Conservation (phyloP, 2,329 filamentous ascomycete species). For the Trichothecium sympodiale region DNA sequence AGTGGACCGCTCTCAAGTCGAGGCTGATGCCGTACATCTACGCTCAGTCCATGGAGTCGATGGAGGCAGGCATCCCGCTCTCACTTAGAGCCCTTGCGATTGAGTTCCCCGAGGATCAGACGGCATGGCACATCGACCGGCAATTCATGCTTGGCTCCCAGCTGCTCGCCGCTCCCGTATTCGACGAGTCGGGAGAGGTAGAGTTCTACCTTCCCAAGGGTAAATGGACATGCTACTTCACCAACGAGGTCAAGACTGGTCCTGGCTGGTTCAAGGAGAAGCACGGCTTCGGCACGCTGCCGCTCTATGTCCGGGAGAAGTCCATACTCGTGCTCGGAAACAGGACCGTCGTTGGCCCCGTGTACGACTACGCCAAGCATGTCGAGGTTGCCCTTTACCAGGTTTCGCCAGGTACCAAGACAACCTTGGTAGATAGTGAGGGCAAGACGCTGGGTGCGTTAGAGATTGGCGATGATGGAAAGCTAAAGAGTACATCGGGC, state of each 20-base stretch:
- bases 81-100: constrained; percentile 55
- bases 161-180: constrained; percentile 53
- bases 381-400: constrained; percentile 38
- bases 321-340: constrained; percentile 32
- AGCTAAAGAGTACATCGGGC: constrained; percentile 25
- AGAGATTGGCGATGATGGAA: constrained; percentile 24
- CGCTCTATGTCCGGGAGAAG: constrained; percentile 46
- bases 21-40: constrained; percentile 42
- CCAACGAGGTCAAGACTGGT: constrained; percentile 35
- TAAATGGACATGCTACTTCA: constrained; percentile 36
- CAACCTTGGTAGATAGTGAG: constrained; percentile 29
- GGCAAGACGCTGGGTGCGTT: constrained; percentile 29
- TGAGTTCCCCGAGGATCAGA: constrained; percentile 62
- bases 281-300: constrained; percentile 46
- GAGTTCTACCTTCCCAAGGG: constrained; percentile 52
- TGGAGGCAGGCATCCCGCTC: constrained; percentile 44
- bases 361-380: constrained; percentile 35
- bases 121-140: constrained; percentile 54
- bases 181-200: constrained; percentile 49
- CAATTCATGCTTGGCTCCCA: constrained; percentile 64
- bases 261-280: constrained; percentile 49
- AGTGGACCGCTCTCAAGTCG: constrained; percentile 38
- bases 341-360: constrained; percentile 24
- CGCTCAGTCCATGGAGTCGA: constrained; percentile 28
- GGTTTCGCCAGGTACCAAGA: constrained; percentile 25